phyloP scores from a whole-genome alignment of 1,139 yeast genomes.

The Blastobotrys buckinghamii region DNA sequence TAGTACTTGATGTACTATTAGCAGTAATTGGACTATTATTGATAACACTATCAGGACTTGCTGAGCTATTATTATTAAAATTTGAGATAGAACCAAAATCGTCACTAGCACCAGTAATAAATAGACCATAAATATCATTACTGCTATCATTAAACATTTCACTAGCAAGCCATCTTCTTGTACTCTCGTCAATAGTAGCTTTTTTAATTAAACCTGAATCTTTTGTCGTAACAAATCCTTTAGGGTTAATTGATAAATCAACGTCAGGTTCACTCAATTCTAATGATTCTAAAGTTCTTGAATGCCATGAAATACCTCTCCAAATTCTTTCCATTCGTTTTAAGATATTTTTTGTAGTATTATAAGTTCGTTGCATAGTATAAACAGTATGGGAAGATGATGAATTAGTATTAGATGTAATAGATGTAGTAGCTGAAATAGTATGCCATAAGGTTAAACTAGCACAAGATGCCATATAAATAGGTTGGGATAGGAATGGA shows the following conservation, averaged over 20 bases:
- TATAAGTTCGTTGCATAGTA: slow-evolving; percentile 24
- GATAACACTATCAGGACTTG: neutral
- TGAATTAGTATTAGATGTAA: neutral
- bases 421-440: slow-evolving; percentile 11
- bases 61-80: neutral
- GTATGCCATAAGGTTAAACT: slow-evolving; percentile 24
- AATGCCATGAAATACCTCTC: slow-evolving; percentile 29
- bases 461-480: slow-evolving; percentile 28
- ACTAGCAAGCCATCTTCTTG: slow-evolving; percentile 24
- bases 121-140: slow-evolving; percentile 24
- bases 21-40: neutral
- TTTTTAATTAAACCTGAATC: slow-evolving; percentile 25
- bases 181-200: slow-evolving; percentile 25
- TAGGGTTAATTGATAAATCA: slow-evolving; percentile 23
- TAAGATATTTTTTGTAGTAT: slow-evolving; percentile 24
- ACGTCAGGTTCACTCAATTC: slow-evolving; percentile 29
- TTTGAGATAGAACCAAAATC: neutral
- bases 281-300: slow-evolving; percentile 24
- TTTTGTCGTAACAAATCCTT: slow-evolving; percentile 20
- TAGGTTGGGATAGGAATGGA: slow-evolving; percentile 28
- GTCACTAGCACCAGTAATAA: slow-evolving; percentile 24
- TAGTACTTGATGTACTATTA: neutral
- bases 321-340: slow-evolving; percentile 24
- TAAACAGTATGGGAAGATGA: slow-evolving; percentile 21
- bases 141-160: slow-evolving; percentile 19